Conservation (phyloP, 169 alveolate species). For the Plasmodium malariae region DNA sequence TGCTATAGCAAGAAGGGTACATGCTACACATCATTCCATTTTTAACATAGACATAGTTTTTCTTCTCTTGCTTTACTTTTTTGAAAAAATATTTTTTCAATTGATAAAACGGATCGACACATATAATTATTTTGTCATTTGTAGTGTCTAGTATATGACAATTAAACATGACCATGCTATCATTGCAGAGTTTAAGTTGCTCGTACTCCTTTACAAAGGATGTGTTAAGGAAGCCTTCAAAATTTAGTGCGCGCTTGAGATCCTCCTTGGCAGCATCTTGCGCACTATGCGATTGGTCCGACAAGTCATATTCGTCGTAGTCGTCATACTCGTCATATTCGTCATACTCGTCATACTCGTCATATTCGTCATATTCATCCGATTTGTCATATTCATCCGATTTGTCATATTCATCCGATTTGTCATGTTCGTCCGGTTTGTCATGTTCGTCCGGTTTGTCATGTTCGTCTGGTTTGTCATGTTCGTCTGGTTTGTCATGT, state of each 20-base stretch:
- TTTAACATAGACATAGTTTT: conserved; percentile 40
- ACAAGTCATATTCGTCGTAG: too few relatives aligned
- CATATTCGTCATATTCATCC: neutral
- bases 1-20: neutral
- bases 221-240: conserved; percentile 1
- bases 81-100: conserved; percentile 35
- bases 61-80: conserved; percentile 13
- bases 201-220: conserved; percentile 14
- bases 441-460: neutral
- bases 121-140: conserved; percentile 31
- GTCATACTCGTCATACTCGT: neutral
- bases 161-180: conserved; percentile 44
- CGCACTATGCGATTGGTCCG: too few relatives aligned
- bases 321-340: neutral
- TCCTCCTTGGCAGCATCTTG: neutral
- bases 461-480: neutral
- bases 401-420: neutral
- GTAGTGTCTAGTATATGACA: conserved; percentile 23
- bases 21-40: neutral
- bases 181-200: conserved; percentile 28
- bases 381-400: too few relatives aligned
- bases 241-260: neutral
- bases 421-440: neutral
- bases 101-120: conserved; percentile 56
- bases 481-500: neutral